Percentiles rank a stretch among this genome's conserved stretches.
phyloP scores from a whole-genome alignment of 2,329 filamentous ascomycete genomes.

The Knufia petricola region DNA sequence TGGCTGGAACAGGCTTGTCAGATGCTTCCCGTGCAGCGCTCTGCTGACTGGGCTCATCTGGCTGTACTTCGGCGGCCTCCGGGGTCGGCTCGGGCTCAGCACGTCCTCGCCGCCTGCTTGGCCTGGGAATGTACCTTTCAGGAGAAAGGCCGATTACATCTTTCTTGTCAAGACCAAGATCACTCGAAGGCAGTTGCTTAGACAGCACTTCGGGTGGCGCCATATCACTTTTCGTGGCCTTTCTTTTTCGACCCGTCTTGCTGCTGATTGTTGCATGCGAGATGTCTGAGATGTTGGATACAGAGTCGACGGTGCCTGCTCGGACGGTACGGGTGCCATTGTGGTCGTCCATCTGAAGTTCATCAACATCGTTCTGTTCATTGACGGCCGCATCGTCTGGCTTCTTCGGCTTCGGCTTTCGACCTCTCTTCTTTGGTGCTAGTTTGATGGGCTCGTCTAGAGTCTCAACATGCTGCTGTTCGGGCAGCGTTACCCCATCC shows the following conservation, averaged over 20 bases:
- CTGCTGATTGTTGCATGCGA: conserved; percentile 10
- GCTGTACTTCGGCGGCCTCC: conserved; percentile 9
- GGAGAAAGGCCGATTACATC: conserved; percentile 21
- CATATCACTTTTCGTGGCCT: conserved; percentile 12
- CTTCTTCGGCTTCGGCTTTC: conserved; percentile 17
- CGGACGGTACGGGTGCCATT: conserved; percentile 8
- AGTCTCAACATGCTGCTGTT: background rate
- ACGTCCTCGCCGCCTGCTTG: conserved; percentile 20
- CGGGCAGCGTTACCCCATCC: background rate
- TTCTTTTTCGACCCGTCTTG: conserved; percentile 13
- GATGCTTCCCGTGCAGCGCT: conserved; percentile 8
- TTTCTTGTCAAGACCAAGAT: conserved; percentile 20
- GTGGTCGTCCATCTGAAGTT: conserved; percentile 12
- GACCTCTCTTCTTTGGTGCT: conserved; percentile 18
- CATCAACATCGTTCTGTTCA: conserved; percentile 6
- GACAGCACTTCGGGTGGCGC: conserved; percentile 7
- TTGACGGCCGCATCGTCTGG: conserved; percentile 8
- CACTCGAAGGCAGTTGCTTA: conserved; percentile 16
- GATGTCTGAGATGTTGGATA: conserved; percentile 15
- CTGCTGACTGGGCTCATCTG: background rate
- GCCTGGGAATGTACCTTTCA: conserved; percentile 22
- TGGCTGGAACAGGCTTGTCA: conserved; percentile 2
- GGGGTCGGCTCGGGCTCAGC: conserved; percentile 5
- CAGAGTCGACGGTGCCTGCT: conserved; percentile 17
- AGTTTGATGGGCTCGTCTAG: conserved; percentile 5